These are phyloP conservation scores for Mycena rosella DNA, from an alignment of 768 basidiomycete genomes.

Conservation along the genomic window DNA sequence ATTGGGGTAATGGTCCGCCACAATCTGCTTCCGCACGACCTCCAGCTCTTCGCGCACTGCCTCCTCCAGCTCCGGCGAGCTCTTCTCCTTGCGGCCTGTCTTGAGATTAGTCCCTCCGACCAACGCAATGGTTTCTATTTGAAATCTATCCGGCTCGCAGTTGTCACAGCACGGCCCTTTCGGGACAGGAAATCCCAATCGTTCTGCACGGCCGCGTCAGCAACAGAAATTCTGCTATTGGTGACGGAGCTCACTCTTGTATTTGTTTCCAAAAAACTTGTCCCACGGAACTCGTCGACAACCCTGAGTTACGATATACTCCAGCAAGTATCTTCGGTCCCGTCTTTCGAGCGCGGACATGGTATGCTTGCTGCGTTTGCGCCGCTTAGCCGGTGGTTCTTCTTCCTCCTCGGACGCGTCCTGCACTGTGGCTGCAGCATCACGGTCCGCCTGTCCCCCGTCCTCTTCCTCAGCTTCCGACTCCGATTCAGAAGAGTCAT, in stretches of 20 bases:
- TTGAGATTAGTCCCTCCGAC: background rate
- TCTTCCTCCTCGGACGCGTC: background rate
- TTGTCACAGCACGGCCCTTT: constrained; percentile 31
- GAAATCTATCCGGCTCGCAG: constrained; percentile 23
- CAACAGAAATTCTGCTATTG: no score
- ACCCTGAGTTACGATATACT: constrained; percentile 20
- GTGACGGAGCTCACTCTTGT: constrained; percentile 30
- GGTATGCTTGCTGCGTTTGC: no score
- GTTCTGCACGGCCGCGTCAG: constrained; percentile 1
- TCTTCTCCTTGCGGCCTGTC: constrained; percentile 12
- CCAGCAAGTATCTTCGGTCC: constrained; percentile 21
- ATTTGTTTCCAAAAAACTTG: constrained; percentile 21
- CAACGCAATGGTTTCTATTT: constrained; percentile 2
- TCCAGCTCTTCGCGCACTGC: constrained; percentile 19
- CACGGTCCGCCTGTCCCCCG: constrained; percentile 1
- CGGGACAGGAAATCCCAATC: background rate
- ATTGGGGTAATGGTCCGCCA: constrained; percentile 2
- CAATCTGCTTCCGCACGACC: constrained; percentile 12
- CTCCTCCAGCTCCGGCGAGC: constrained; percentile 16
- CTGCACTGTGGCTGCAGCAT: background rate
- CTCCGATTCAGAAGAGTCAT: background rate
- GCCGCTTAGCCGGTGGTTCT: background rate
- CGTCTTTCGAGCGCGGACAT: constrained; percentile 12
- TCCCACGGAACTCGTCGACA: constrained; percentile 30
- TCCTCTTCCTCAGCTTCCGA: background rate